Conservation (phyloP, 805 yeast genomes). For the Saccharomyces paradoxus region DNA sequence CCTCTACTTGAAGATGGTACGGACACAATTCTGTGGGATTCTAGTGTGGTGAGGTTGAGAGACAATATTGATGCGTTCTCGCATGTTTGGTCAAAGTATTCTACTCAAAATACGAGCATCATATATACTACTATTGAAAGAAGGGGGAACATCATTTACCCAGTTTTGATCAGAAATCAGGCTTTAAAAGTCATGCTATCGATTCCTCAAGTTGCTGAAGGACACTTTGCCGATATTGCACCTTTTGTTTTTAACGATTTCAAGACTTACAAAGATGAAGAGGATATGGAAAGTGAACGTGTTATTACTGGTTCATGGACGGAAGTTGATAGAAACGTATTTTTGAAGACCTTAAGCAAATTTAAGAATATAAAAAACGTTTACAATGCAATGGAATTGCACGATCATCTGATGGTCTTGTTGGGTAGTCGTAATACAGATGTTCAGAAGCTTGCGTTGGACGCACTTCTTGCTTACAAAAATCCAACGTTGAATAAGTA, state of each 20-base stretch:
- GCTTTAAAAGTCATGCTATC: constrained; percentile 47
- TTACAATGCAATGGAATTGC: constrained; percentile 45
- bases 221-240: constrained; percentile 45
- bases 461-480: constrained; percentile 59
- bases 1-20: constrained; percentile 7
- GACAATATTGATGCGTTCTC: constrained; percentile 32
- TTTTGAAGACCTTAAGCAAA: constrained; percentile 54
- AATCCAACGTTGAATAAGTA: constrained; percentile 54
- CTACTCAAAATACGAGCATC: constrained; percentile 31
- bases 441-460: constrained; percentile 66
- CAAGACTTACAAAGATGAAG: constrained; percentile 14
- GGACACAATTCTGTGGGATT: constrained; percentile 31
- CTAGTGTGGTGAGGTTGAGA: constrained; percentile 39
- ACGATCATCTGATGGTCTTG: constrained; percentile 43
- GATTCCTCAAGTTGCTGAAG: constrained; percentile 65
- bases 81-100: constrained; percentile 29
- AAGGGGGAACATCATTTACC: constrained; percentile 34
- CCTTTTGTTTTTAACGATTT: constrained; percentile 44
- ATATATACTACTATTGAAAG: constrained; percentile 30
- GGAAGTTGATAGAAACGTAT: constrained; percentile 44
- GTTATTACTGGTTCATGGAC: constrained; percentile 29
- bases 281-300: constrained; percentile 5
- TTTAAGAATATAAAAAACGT: constrained; percentile 58
- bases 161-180: constrained; percentile 45
- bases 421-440: constrained; percentile 53